Base-by-base conservation (phyloP, 345 rosid species). In the Tarenaya hassleriana region DNA sequence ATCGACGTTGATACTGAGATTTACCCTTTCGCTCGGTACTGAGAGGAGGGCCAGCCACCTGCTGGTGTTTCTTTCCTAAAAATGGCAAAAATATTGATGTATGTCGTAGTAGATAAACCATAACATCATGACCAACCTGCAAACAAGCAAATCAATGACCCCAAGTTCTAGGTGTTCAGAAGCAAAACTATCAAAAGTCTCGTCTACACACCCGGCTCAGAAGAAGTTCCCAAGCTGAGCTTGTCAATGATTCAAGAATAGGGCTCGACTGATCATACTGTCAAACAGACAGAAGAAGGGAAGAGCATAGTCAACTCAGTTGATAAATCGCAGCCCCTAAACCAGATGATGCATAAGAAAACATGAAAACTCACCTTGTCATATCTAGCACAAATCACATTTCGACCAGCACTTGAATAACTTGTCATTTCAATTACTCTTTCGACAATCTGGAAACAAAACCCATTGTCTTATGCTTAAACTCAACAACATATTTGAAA, bases 211-310 rank as follows among this genome's bases (percentile, higher is more conserved):
- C 98, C 85, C 98, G 74, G 60, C 61, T 56, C 32, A 78, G 58
- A 47, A 90, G 83, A 67, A 82, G 73, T 57, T 56, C 63, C 96
- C 98, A 90, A 3, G 85, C 75, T 3, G 86, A 39, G 64, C 55
- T 51, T 24, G 78, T 57, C 63, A 90, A 58, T 67, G 74, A 77
- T 67, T 84, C 83, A 10, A 76, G 34, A 64, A 52, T 59, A 40
- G 60, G 60, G 63, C 89, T 84, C 39, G 79, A 69, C 43, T 50
- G 74, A 29, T 47, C 50, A 52, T 40, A 56, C 97, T 90, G 79
- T 53, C 16, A 41, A 24, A 34, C n/a, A 18, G 19, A 41, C 53
- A 3, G 53, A 39, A 56, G 1, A 37, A 8, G 41, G 41, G 10
- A 39, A 7, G 27, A 37, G 18, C 7, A 39, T 2, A 14, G 7